Evolutionary conservation across 345 rosid genomes (phyloP), one percentile per base, ranked within the genome.

Genomic region (Syzygium grande): DNA sequence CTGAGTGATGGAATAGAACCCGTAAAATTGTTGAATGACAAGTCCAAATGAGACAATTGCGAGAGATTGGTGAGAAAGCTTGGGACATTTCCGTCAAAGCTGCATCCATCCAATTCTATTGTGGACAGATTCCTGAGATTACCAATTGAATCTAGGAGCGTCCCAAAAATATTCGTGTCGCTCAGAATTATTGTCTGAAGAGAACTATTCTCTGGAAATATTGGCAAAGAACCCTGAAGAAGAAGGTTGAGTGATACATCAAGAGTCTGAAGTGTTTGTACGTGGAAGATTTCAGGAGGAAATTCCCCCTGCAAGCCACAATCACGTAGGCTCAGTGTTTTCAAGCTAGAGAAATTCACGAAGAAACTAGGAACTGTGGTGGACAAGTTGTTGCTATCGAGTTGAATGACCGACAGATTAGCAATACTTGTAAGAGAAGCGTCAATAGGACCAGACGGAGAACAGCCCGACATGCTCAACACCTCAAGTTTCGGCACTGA

Each of bases 1-100:
- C 61, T 27, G 38, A 90, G 58, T 1, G 91, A 65, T 51, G 94
- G 95, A n/a, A 94, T 25, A 77, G 85, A 51, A 65, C 96, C 93
- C 1, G 43, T 61, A 12, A 94, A 88, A 9, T 25, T 19, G 88
- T 93, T 92, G 2, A 0, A 12, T 7, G 96, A 93, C 25, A 94
- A 86, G 55, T 92, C 90, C 86, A 93, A 17, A 53, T 63, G 85
- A n/a, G 86, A 87, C 19, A 94, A 86, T 4, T 86, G 78, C 6
- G 87, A 85, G 29, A 92, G 93, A 13, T 84, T 55, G 0, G 49
- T 49, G 59, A 93, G 41, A n/a, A 94, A 65, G 13, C 27, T 38
- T 27, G 93, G 93, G 88, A 93, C 89, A 34, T 22, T 2, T 9
- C 93, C 93, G 2, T 30, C 34, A 56, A 92, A 90, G 13, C 53